Base-by-base conservation (phyloP, 306 rosid species). In the Vigna unguiculata region DNA sequence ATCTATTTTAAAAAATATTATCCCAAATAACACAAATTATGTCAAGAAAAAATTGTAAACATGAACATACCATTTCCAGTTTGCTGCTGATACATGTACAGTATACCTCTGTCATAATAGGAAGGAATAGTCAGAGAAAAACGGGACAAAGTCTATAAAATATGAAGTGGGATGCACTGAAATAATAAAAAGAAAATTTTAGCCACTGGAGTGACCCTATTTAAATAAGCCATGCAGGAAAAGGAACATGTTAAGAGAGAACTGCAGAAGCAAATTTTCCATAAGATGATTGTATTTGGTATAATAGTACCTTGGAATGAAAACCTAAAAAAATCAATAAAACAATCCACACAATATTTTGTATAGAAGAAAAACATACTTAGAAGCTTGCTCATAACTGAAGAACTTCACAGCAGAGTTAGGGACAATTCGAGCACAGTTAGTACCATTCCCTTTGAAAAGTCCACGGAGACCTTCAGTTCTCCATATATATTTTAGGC, bases 381-480 rank as follows among this genome's bases (percentile, higher is more conserved):
- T 88, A 13, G 97, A 92, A 67, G 99, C 99, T 85, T 95, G 93
- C 87, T 92, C 99, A 22, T 95, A 95, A 89, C 99, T 91, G 93
- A 95, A 95, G 86, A 95, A 95, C 84, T 95, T 95, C 83, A 95
- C 97, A 0, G 98, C 98, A 69, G 99, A 95, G 72, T 95, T 95
- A 55, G 99, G 99, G 69, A 95, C 91, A 80, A 95, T 95, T 19
- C 98, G 92, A 64, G 97, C 99, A 88, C 99, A 95, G 53, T 95
- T 95, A 58, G 99, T 91, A 68, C 99, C 98, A 67, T 95, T 95
- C 78, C 99, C 99, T 83, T 90, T 95, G 71, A 95, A 92, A 72
- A 95, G 77, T 77, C 99, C 99, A 62, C 96, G 96, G 71, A 95
- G 84, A 28, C 99, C 99, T 86, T 95, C 99, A 77, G 88, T 87